phyloP scores from a whole-genome alignment of 2,329 filamentous ascomycete genomes.

The Ilyonectria destructans region DNA sequence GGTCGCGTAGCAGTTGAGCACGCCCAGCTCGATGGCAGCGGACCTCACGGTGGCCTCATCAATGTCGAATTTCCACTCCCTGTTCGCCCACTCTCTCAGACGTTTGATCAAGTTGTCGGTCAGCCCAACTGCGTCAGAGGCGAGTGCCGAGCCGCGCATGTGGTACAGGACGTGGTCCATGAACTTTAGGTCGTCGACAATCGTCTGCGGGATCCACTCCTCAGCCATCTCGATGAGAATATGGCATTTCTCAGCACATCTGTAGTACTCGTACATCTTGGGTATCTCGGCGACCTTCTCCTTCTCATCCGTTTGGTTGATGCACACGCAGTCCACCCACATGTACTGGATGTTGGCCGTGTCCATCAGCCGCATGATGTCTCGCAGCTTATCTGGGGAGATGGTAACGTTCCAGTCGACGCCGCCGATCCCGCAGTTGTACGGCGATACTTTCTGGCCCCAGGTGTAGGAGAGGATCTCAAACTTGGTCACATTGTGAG shows the following conservation, averaged over 20 bases:
- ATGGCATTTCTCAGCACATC: constrained; percentile 25
- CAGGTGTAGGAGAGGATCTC: background rate
- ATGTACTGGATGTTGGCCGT: background rate
- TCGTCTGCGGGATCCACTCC: constrained; percentile 50
- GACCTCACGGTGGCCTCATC: background rate
- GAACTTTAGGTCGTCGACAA: constrained; percentile 52
- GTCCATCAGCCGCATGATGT: background rate
- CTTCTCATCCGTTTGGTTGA: background rate
- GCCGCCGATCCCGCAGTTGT: background rate
- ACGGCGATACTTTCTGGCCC: background rate
- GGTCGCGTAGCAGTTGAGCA: background rate
- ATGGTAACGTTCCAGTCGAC: background rate
- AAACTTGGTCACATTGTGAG: background rate
- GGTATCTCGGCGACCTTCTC: background rate
- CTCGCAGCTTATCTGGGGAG: background rate
- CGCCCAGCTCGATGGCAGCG: background rate
- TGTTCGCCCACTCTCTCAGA: background rate
- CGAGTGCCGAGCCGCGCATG: background rate
- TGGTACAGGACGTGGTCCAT: constrained; percentile 51
- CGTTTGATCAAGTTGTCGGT: background rate
- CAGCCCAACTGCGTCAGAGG: background rate
- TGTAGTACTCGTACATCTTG: background rate
- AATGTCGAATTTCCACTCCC: background rate
- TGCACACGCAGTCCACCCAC: background rate
- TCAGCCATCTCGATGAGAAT: constrained; percentile 52